Percentiles rank a stretch among this genome's conserved stretches.
Conservation (phyloP, 2,329 filamentous ascomycete species). For the Macroventuria anomochaeta region DNA sequence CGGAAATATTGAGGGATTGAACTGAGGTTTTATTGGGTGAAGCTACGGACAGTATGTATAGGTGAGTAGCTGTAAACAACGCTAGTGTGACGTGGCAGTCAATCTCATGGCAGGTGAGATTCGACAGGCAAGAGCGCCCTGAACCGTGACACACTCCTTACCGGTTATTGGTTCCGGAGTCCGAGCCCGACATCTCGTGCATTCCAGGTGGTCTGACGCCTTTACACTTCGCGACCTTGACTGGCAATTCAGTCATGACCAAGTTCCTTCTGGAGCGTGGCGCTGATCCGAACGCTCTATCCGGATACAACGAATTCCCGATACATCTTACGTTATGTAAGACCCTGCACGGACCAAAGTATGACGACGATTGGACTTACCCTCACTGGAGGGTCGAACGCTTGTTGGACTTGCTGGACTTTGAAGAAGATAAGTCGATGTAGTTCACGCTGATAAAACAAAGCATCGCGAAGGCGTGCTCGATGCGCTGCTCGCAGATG, state of each 20-base stretch:
- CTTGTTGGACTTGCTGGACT: conserved; percentile 6
- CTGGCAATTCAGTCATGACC: conserved; percentile 5
- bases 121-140: no score
- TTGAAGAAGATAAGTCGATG: conserved; percentile 8
- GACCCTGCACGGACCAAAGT: conserved; percentile 7
- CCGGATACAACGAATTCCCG: neutral
- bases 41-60: no score
- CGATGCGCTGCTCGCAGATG: conserved; percentile 6
- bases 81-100: no score
- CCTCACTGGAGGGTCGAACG: conserved; percentile 2
- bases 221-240: conserved; percentile 12
- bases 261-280: conserved; percentile 8
- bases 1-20: no score
- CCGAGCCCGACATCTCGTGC: neutral
- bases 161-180: neutral
- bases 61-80: no score
- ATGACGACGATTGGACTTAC: conserved; percentile 7
- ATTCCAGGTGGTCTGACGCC: conserved; percentile 4
- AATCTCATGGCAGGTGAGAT: no score
- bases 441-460: conserved; percentile 1
- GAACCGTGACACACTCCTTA: neutral
- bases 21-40: no score
- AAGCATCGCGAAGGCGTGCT: conserved; percentile 4
- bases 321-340: conserved; percentile 7
- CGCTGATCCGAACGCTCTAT: conserved; percentile 10